Percentiles rank a stretch among this genome's conserved stretches.
Conservation (phyloP, 768 basidiomycete species). For the Hygrophorus pudorinus region DNA sequence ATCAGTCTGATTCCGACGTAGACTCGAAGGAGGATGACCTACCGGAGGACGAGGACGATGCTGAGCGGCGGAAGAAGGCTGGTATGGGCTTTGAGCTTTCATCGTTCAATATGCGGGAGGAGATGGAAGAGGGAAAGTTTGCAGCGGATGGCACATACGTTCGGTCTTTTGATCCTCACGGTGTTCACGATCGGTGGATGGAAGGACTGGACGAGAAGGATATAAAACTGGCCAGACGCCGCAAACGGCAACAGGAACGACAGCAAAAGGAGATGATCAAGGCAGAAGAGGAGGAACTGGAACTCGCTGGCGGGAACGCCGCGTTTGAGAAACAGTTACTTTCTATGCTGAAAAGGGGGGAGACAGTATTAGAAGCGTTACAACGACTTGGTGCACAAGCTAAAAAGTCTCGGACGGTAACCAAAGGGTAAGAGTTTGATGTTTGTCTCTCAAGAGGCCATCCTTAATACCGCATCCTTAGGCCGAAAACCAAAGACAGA, state of each 20-base stretch:
- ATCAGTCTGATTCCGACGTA: conserved; percentile 30
- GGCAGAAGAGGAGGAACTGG: conserved; percentile 67
- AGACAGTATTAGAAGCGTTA: conserved; percentile 83
- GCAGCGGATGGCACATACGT: conserved; percentile 87
- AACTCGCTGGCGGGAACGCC: conserved; percentile 55
- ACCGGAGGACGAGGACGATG: conserved; percentile 72
- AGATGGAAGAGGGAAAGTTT: conserved; percentile 98
- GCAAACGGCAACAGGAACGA: conserved; percentile 68
- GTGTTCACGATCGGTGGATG: conserved; percentile 93
- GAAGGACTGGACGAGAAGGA: conserved; percentile 78
- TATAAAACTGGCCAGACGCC: conserved; percentile 72
- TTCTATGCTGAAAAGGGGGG: conserved; percentile 73
- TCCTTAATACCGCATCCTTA: neutral
- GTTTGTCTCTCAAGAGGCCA: conserved; percentile 2
- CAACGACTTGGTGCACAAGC: conserved; percentile 70
- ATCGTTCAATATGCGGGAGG: conserved; percentile 98
- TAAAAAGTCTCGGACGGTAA: conserved; percentile 36
- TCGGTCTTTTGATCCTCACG: conserved; percentile 81
- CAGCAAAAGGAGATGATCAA: conserved; percentile 56
- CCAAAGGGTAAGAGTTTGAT: conserved; percentile 21
- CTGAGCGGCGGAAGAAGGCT: conserved; percentile 60
- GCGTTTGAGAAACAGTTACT: conserved; percentile 61
- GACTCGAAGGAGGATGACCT: conserved; percentile 36
- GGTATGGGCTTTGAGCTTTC: conserved; percentile 93
- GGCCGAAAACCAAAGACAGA: conserved; percentile 20